These are phyloP conservation scores for Phytophthora pistaciae DNA, from an alignment of 352 stramenopile species.

Conservation along the genomic window DNA sequence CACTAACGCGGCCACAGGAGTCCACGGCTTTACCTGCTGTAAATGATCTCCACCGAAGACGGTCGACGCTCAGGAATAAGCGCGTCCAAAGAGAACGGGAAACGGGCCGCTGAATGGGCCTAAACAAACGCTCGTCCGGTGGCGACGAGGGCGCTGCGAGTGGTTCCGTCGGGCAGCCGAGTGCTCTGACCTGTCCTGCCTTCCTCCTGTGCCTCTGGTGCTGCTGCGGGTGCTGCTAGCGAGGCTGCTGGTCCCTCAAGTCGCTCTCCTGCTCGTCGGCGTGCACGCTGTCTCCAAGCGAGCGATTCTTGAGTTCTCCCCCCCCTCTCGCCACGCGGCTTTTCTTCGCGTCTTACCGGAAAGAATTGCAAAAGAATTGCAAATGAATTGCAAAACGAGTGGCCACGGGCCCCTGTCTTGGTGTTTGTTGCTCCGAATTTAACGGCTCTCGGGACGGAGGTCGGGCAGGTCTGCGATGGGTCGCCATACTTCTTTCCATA, in stretches of 20 bases:
- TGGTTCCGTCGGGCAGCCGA: slow-evolving; percentile 12
- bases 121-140: slow-evolving; percentile 29
- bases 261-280: slow-evolving; percentile 25
- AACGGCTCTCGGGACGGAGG: slow-evolving; percentile 34
- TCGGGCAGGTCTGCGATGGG: slow-evolving; percentile 11
- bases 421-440: slow-evolving; percentile 25
- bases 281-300: slow-evolving; percentile 32
- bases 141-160: slow-evolving; percentile 26
- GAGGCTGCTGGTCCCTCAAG: slow-evolving; percentile 22
- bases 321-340: slow-evolving; percentile 19
- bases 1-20: not conserved
- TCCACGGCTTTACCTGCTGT: slow-evolving; percentile 21
- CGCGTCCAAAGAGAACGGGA: slow-evolving; percentile 10
- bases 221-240: slow-evolving; percentile 11
- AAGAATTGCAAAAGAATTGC: slow-evolving; percentile 58
- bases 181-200: slow-evolving; percentile 22
- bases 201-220: slow-evolving; percentile 18
- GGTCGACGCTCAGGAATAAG: slow-evolving; percentile 7
- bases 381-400: slow-evolving; percentile 55
- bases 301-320: slow-evolving; percentile 48
- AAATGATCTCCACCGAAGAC: slow-evolving; percentile 35
- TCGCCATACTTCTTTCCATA: not conserved
- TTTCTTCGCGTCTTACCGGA: slow-evolving; percentile 36
- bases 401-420: slow-evolving; percentile 21
- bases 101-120: slow-evolving; percentile 8